Conservation (phyloP, 768 basidiomycete species). For the Calocybe cyanea region DNA sequence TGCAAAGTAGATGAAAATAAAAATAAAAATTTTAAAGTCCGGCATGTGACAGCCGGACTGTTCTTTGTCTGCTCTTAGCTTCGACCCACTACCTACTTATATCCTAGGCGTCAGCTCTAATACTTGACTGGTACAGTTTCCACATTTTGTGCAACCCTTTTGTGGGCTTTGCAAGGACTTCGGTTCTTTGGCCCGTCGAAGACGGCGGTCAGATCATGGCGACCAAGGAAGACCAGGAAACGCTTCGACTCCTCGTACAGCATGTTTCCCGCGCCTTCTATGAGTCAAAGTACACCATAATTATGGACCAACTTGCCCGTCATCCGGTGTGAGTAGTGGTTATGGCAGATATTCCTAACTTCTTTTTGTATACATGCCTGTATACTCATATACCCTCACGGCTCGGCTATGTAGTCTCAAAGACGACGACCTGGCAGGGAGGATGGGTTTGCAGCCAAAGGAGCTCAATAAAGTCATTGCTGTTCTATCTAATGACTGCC, state of each 20-base stretch:
- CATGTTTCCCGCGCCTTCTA: constrained; percentile 94
- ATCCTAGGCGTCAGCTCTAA: too few relatives aligned
- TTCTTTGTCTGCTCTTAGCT: not conserved
- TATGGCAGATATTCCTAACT: constrained; percentile 16
- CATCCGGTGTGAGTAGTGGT: constrained; percentile 86
- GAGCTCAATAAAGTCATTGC: constrained; percentile 90
- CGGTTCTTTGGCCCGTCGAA: constrained; percentile 14
- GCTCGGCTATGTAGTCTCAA: constrained; percentile 60
- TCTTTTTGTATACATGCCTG: constrained; percentile 13
- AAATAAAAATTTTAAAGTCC: constrained; percentile 12
- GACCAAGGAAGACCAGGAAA: constrained; percentile 69
- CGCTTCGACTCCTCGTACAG: constrained; percentile 83
- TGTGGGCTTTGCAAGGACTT: constrained; percentile 8
- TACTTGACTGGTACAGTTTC: not conserved
- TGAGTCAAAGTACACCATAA: constrained; percentile 86
- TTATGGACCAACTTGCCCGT: constrained; percentile 90
- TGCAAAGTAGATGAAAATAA: not conserved
- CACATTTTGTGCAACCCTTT: not conserved
- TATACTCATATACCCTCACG: constrained; percentile 18
- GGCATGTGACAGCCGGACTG: not conserved
- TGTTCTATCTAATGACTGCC: constrained; percentile 69
- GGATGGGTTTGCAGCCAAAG: constrained; percentile 86
- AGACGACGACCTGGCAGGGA: constrained; percentile 89
- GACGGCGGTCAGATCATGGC: constrained; percentile 10
- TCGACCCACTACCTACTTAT: too few relatives aligned